A percentile compares a stretch with the other conserved stretches of the same genome.
phyloP scores from a whole-genome alignment of 352 stramenopile species.

The Phytophthora melonis region DNA sequence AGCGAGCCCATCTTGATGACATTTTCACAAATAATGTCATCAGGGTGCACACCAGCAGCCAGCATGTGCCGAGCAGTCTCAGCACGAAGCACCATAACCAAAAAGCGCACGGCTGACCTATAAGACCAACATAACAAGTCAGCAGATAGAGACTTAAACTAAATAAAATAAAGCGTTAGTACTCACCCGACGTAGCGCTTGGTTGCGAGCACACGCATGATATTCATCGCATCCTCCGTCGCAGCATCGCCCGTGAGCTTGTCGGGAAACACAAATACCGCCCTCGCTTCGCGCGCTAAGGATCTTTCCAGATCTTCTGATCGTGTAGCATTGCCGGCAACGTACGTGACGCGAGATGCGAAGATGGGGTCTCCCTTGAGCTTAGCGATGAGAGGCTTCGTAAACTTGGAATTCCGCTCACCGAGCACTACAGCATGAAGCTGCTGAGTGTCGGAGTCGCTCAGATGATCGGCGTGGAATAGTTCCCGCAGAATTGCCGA shows the following conservation, averaged over 20 bases:
- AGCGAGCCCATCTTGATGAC: slow-evolving; percentile 90
- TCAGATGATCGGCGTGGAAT: slow-evolving; percentile 88
- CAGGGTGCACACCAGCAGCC: slow-evolving; percentile 72
- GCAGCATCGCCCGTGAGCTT: slow-evolving; percentile 77
- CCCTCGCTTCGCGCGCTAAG: slow-evolving; percentile 60
- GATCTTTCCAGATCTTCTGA: slow-evolving; percentile 80
- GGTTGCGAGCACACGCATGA: slow-evolving; percentile 81
- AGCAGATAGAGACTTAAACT: not conserved
- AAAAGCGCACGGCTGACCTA: slow-evolving; percentile 68
- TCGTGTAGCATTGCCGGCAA: slow-evolving; percentile 77
- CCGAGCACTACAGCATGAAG: slow-evolving; percentile 79
- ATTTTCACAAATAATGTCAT: slow-evolving; percentile 90
- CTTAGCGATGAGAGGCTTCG: slow-evolving; percentile 72
- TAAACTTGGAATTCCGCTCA: slow-evolving; percentile 76
- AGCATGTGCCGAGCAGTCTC: slow-evolving; percentile 85
- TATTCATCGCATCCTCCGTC: slow-evolving; percentile 86
- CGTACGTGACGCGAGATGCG: slow-evolving; percentile 78
- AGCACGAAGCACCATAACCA: slow-evolving; percentile 81
- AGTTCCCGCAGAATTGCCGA: slow-evolving; percentile 86
- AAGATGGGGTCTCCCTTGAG: slow-evolving; percentile 86
- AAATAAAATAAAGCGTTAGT: not conserved
- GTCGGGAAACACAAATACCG: slow-evolving; percentile 88
- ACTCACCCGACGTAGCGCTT: slow-evolving; percentile 79
- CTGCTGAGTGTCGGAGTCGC: slow-evolving; percentile 49
- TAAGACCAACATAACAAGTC: slow-evolving; percentile 17